Base-by-base conservation (phyloP, 768 basidiomycete genomes). In the Hortiboletus campestris region DNA sequence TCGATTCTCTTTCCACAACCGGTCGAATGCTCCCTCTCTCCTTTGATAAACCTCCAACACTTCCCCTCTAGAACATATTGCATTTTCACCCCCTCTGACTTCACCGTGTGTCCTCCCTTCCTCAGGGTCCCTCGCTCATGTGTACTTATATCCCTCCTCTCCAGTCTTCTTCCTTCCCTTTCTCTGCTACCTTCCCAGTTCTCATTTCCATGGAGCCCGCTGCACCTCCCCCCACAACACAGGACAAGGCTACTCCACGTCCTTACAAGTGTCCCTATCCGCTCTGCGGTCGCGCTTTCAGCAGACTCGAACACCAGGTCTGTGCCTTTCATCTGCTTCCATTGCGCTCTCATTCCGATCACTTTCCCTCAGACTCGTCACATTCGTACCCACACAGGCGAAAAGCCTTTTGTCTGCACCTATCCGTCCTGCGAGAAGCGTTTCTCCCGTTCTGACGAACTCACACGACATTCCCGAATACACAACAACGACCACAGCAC, bases 231-330 rank as follows among this genome's bases (percentile, higher is more conserved):
- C 41, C 59, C 22, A 22, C 56, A 16, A 41, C 59, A 0, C 65
- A 71, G 40, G 78, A 80, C 32, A 80, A 80, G 67, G 61, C 71
- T 28, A 72, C 74, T 39, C 72, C 85, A 0, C 74, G 94, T 55
- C 96, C 96, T 0, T 99, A 98, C 85, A 98, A 98, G 70, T 99
- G 96, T 70, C 96, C 96, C 3, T 91, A 90, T 71, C 80, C 80
- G 4, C 81, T 91, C 31, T 99, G 96, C 68, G 92, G 91, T 28
- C 81, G 94, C n/a, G 94, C 96, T 0, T 99, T 99, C 74, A 94
- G 91, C 67, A 80, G 96, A 53, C 84, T 98, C 22, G 96, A 99
- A 71, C 96, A 99, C 72, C 94, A 95, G 84, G 94, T 90, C 63
- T 57, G 80, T 72, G 2, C 28, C 44, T 51, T 61, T 53, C 51